These are phyloP conservation scores for Xylaria sp. DNA, from an alignment of 2,329 filamentous ascomycete genomes.

Conservation along the genomic window DNA sequence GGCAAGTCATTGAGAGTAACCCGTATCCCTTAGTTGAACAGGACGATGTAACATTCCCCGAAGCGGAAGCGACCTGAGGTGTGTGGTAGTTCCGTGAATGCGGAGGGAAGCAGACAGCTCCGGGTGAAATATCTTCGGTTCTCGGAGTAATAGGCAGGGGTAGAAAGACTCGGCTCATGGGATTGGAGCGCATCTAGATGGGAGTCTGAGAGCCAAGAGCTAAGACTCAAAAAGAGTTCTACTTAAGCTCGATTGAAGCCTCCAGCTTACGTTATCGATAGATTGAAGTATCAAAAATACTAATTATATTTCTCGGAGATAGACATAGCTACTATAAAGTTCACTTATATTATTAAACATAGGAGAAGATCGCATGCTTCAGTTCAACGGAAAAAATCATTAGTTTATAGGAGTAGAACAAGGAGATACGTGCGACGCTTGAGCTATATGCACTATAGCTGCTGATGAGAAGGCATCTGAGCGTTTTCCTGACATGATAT, in stretches of 20 bases:
- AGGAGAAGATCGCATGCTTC: too few species aligned
- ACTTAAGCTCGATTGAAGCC: not conserved
- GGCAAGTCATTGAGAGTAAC: not conserved
- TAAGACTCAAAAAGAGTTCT: not conserved
- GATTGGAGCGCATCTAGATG: conserved; percentile 26
- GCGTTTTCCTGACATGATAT: too few species aligned
- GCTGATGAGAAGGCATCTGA: too few species aligned
- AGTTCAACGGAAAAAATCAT: too few species aligned
- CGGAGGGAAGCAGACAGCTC: not conserved
- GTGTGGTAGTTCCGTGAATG: not conserved
- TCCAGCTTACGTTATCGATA: not conserved
- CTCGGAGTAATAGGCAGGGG: conserved; percentile 9
- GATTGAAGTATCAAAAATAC: too few species aligned
- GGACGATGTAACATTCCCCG: conserved; percentile 8
- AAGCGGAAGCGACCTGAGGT: not conserved
- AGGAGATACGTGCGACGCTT: too few species aligned
- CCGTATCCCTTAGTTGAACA: not conserved
- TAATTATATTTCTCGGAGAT: too few species aligned
- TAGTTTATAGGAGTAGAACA: too few species aligned
- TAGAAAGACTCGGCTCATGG: not conserved
- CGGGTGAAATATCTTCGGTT: not conserved
- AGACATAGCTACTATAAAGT: too few species aligned
- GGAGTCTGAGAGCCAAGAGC: conserved; percentile 15
- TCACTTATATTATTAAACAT: too few species aligned
- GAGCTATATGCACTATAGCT: too few species aligned